phyloP scores from a whole-genome alignment of 345 rosid genomes.

The Durio zibethinus region DNA sequence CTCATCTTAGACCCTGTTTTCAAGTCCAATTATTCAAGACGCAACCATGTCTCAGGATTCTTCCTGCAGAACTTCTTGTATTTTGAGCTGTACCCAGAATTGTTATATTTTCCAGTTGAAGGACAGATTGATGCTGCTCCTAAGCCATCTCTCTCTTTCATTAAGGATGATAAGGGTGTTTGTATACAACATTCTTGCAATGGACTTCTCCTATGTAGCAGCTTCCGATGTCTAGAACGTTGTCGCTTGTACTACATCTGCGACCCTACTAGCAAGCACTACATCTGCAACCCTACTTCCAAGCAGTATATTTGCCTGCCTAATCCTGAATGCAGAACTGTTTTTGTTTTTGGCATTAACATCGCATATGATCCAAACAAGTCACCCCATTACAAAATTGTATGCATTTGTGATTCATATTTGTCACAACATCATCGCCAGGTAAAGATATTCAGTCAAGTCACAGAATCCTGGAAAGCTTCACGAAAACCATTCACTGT shows the following conservation, averaged over 20 bases:
- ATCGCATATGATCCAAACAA: constrained; percentile 24
- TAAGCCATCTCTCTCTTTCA: constrained; percentile 21
- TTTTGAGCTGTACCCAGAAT: background rate
- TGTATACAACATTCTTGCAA: constrained; percentile 22
- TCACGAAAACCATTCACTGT: background rate
- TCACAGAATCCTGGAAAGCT: constrained; percentile 24
- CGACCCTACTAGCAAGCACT: no score
- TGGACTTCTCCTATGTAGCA: constrained; percentile 33
- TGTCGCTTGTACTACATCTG: no score
- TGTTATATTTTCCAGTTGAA: constrained; percentile 5
- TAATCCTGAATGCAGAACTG: constrained; percentile 9
- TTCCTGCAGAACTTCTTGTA: constrained; percentile 25
- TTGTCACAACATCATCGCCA: background rate
- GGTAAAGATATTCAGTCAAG: constrained; percentile 17
- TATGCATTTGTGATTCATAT: constrained; percentile 23
- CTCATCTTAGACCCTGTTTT: constrained; percentile 23
- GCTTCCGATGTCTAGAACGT: constrained; percentile 22
- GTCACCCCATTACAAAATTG: constrained; percentile 17
- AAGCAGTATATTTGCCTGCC: constrained; percentile 23
- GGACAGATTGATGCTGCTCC: constrained; percentile 15
- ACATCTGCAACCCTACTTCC: constrained; percentile 27
- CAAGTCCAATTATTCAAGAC: constrained; percentile 10
- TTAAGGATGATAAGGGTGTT: constrained; percentile 22
- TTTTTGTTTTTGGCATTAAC: constrained; percentile 16
- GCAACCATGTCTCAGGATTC: constrained; percentile 22